A percentile compares a stretch with the other conserved stretches of the same genome.
phyloP scores from a whole-genome alignment of 2,329 filamentous ascomycete genomes.

The Onygenales sp. region DNA sequence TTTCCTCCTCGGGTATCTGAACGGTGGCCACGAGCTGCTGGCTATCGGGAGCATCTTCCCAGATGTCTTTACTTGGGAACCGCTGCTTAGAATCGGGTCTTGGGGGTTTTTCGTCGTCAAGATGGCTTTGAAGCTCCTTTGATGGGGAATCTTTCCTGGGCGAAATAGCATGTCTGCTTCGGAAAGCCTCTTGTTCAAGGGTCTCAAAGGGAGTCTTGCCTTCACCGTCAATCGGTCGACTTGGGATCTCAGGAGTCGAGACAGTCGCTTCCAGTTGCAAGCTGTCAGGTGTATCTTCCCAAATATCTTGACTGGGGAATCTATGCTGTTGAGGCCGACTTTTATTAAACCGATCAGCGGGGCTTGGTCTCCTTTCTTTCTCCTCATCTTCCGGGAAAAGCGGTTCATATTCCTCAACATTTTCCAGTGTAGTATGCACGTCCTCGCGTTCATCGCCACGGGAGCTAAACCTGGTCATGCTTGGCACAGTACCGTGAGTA shows the following conservation, averaged over 20 bases:
- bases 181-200: constrained; percentile 40
- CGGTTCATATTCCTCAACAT: constrained; percentile 90
- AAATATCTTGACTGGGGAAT: constrained; percentile 92
- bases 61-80: constrained; percentile 87
- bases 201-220: constrained; percentile 32
- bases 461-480: constrained; percentile 45
- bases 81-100: constrained; percentile 48
- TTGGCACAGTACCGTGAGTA: constrained; percentile 48
- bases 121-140: constrained; percentile 18
- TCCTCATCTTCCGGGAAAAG: constrained; percentile 75
- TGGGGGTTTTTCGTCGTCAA: constrained; percentile 13
- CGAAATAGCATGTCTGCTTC: constrained; percentile 30
- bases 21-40: constrained; percentile 70
- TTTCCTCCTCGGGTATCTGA: constrained; percentile 42
- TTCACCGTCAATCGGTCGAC: constrained; percentile 26
- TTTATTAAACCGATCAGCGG: constrained; percentile 47
- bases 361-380: constrained; percentile 44
- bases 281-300: constrained; percentile 91
- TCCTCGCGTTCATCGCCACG: constrained; percentile 43
- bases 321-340: constrained; percentile 46
- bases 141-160: constrained; percentile 26
- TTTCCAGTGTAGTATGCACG: constrained; percentile 61
- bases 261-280: constrained; percentile 69
- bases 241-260: constrained; percentile 62
- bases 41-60: constrained; percentile 88